Base-by-base conservation (phyloP, 2,329 filamentous ascomycete species). In the Fusarium mexicanum region DNA sequence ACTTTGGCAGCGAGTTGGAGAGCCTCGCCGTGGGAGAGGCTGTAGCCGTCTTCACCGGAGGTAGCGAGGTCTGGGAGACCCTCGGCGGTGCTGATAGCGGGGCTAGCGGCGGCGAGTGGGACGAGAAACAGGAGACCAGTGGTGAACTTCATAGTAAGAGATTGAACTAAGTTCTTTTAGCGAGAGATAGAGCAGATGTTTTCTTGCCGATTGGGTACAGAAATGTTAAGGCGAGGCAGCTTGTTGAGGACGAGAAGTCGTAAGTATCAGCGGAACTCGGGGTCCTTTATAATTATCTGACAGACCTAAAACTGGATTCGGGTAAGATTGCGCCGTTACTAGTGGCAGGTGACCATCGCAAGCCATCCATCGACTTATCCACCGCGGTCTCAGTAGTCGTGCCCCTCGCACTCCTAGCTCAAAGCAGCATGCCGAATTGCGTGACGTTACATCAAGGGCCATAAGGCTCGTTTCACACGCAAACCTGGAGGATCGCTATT, bases 41-140 rank as follows among this genome's bases (percentile, higher is more conserved):
- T 10, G 18, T 55, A 55, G 37, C 67, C 57, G 9, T 47, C 67
- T 29, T 71, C 61, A 0, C 41, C 61, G 2, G 57, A 51, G 10
- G 67, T 67, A 2, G 55, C 12, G 24, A 71, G 69, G 31, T 71
- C 69, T 20, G 67, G 61, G 2, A 71, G 61, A 18, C 40, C 69
- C 53, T 71, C 55, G 2, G 69, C 69, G 9, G 61, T 61, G 50
- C 50, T 44, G 61, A 59, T 4, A 16, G 33, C 37, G 17, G 67
- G 50, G 17, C 50, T 22, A 5, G 67, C 67, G 8, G 44, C n/a
- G 16, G 67, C 61, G 1, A 71, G 41, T 1, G 61, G 67, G 12
- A 55, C n/a, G 20, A 71, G 41, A 2, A 71, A 22, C 1, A 71
- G 24, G 2, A 70, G n/a, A 5, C 18, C 1, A 3, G 46, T 8